Conservation (phyloP, 805 yeast species). For the Wickerhamomyces bisporus region DNA sequence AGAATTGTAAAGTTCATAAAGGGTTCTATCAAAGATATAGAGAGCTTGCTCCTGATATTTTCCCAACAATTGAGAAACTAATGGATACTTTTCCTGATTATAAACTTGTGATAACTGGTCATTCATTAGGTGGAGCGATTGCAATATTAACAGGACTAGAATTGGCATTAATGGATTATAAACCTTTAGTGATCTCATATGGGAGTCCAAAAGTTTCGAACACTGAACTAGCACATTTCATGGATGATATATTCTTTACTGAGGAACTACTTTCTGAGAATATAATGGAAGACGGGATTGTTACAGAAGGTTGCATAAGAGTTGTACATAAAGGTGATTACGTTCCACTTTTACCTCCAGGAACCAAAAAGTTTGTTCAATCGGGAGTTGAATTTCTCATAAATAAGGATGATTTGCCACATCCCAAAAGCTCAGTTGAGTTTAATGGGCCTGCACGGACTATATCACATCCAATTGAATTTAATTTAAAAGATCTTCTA, state of each 20-base stretch:
- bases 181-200: constrained; percentile 53
- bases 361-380: constrained; percentile 27
- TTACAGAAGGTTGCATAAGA: constrained; percentile 41
- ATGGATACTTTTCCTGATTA: constrained; percentile 41
- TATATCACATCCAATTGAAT: constrained; percentile 7
- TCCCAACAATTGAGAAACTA: constrained; percentile 28
- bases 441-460: constrained; percentile 15
- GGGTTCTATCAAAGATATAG: constrained; percentile 52
- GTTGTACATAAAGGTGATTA: constrained; percentile 53
- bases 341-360: constrained; percentile 58
- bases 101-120: constrained; percentile 55
- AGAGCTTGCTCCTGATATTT: constrained; percentile 31
- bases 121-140: constrained; percentile 72
- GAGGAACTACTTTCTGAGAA: constrained; percentile 26
- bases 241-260: constrained; percentile 45
- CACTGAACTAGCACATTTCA: constrained; percentile 41
- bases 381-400: constrained; percentile 29
- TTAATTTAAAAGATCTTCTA: constrained; percentile 15
- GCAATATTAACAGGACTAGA: constrained; percentile 62
- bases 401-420: constrained; percentile 33
- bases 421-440: constrained; percentile 21
- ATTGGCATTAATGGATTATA: constrained; percentile 45
- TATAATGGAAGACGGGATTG: constrained; percentile 11
- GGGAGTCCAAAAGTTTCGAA: constrained; percentile 73
- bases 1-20: constrained; percentile 52